Evolutionary conservation across 1,284 basidiomycete genomes (phyloP), one percentile per base, ranked within the genome.

Genomic region (Apiotrichum veenhuisii): DNA sequence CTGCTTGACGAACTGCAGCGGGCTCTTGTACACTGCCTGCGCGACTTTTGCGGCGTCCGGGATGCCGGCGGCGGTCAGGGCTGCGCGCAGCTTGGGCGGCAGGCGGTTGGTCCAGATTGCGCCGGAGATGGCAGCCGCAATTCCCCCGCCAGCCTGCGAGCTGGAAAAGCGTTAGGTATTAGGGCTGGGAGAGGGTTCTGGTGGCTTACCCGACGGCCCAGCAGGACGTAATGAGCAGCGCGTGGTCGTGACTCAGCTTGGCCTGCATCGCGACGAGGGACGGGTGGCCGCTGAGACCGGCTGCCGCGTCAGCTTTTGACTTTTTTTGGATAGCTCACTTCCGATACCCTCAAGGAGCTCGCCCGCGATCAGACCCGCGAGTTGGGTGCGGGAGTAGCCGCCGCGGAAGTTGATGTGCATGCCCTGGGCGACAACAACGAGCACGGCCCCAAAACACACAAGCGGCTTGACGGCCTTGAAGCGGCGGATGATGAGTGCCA

Each of bases 321-420:
- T n/a, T 18, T 20, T 5, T 47, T 14, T 20, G 20, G 8, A 18
- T 17, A n/a, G 48, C 52, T 71, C 67, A 44, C 75, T 73, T 8
- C 70, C 78, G 46, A 79, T 64, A 62, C 78, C 78, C 25, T 79
- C 69, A 5, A 79, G 57, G 46, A 79, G 64, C 61, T 79, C 73
- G 17, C 68, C 75, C 1, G 70, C 78, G 51, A 79, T 67, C 20
- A 79, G 62, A 48, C 74, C 75, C 1, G 67, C 62, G 23, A 72
- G 62, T 10, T 65, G 61, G 27, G 40, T 46, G 2, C 43, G 52
- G 0, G 66, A 65, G 55, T 64, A 64, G n/a, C 70, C 73, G 27
- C 76, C 75, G 40, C 79, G 72, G 72, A 64, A 79, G 42, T 68
- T 68, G 53, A 78, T 71, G 44, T 79, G 65, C n/a, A 80, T 64